phyloP scores from a whole-genome alignment of 1,284 basidiomycete species.

The Cystobasidium slooffiae region DNA sequence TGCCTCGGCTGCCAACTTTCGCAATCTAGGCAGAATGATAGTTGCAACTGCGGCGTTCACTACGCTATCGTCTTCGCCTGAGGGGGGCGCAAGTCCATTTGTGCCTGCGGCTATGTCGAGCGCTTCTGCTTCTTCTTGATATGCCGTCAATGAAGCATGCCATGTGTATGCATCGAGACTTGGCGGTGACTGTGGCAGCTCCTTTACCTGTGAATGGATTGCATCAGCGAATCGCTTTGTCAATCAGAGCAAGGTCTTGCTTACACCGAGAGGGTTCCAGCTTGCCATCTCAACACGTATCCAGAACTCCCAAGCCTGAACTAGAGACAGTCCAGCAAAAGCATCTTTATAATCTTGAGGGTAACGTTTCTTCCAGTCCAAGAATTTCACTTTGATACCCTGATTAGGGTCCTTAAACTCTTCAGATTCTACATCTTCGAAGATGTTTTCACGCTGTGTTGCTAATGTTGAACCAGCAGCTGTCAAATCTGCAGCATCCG shows the following conservation, averaged over 20 bases:
- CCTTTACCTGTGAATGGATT: conserved; percentile 43
- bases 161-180: conserved; percentile 79
- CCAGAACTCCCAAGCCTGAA: conserved; percentile 97
- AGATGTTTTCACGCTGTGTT: conserved; percentile 65
- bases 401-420: conserved; percentile 82
- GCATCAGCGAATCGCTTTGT: conserved; percentile 5
- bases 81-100: conserved; percentile 60
- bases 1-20: conserved; percentile 70
- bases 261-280: conserved; percentile 83
- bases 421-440: conserved; percentile 77
- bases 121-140: conserved; percentile 61
- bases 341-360: conserved; percentile 82
- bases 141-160: conserved; percentile 77
- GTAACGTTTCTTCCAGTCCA: conserved; percentile 75
- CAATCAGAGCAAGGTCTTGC: conserved; percentile 45
- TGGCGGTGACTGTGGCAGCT: conserved; percentile 61
- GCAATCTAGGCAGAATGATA: conserved; percentile 75
- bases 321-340: conserved; percentile 85
- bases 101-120: conserved; percentile 44
- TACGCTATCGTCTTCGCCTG: conserved; percentile 76
- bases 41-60: conserved; percentile 85
- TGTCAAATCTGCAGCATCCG: conserved; percentile 72
- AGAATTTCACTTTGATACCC: conserved; percentile 73
- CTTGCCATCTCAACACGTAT: conserved; percentile 79
- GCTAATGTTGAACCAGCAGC: conserved; percentile 67